A percentile compares a stretch with the other conserved stretches of the same genome.
Evolutionary conservation across 2,329 filamentous ascomycete species (phyloP).

Genomic region (Neonectria faginata): DNA sequence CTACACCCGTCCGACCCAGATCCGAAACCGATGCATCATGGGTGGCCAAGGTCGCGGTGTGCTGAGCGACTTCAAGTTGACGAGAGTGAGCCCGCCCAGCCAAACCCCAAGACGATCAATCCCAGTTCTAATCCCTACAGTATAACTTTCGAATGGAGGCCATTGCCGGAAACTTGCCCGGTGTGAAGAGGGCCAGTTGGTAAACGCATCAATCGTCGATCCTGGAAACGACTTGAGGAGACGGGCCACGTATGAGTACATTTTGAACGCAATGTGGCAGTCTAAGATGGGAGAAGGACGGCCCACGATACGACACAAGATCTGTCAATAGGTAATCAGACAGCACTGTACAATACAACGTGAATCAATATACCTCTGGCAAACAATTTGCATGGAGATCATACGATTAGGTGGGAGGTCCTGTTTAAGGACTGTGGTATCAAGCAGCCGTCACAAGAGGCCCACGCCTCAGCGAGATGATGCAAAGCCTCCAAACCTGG

Average conservation of each 20-base stretch:
- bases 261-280: conserved; percentile 15
- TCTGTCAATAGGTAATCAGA: conserved; percentile 24
- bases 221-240: conserved; percentile 2
- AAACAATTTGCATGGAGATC: not conserved
- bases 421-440: not conserved
- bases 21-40: conserved; percentile 91
- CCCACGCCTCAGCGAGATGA: not conserved
- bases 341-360: conserved; percentile 44
- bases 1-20: conserved; percentile 94
- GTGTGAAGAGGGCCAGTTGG: conserved; percentile 97
- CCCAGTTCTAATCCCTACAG: conserved; percentile 62
- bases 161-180: conserved; percentile 84
- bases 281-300: conserved; percentile 3
- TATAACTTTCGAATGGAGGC: conserved; percentile 95
- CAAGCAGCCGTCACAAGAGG: not conserved
- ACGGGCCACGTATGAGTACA: conserved; percentile 40
- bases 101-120: not conserved
- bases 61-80: conserved; percentile 92
- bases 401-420: not conserved
- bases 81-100: conserved; percentile 73
- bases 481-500: not conserved
- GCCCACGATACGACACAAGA: conserved; percentile 12
- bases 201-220: conserved; percentile 58
- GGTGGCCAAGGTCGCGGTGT: conserved; percentile 92
- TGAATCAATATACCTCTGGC: conserved; percentile 18